These are phyloP conservation scores for Blastobotrys buckinghamii DNA, from an alignment of 1,139 yeast species.

Conservation along the genomic window DNA sequence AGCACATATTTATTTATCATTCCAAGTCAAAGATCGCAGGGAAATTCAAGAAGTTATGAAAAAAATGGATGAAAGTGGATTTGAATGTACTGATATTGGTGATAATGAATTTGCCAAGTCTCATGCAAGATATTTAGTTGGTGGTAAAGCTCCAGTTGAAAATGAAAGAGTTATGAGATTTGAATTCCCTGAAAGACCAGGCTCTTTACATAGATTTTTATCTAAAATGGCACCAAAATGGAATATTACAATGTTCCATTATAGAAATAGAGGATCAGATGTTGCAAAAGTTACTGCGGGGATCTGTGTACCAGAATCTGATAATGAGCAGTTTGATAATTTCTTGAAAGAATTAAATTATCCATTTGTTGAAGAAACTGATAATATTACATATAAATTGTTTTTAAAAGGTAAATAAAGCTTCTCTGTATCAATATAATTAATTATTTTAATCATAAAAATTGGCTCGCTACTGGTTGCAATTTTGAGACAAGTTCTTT, in stretches of 20 bases:
- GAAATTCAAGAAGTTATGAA: conserved; percentile 44
- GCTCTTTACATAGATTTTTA: conserved; percentile 79
- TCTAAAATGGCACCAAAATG: conserved; percentile 66
- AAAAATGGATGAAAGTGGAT: conserved; percentile 37
- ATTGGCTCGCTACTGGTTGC: not conserved
- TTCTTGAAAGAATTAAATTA: conserved; percentile 73
- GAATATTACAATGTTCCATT: conserved; percentile 92
- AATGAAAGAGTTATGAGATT: conserved; percentile 76
- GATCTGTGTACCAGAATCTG: conserved; percentile 71
- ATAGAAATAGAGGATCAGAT: conserved; percentile 95
- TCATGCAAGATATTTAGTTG: conserved; percentile 93
- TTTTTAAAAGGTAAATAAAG: conserved; percentile 40
- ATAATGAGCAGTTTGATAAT: conserved; percentile 54
- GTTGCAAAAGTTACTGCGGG: conserved; percentile 91
- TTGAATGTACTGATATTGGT: conserved; percentile 69
- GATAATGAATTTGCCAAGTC: conserved; percentile 92
- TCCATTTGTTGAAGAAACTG: conserved; percentile 73
- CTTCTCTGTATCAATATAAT: too few relatives aligned
- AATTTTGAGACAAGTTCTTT: not conserved
- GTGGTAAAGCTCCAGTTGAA: conserved; percentile 67
- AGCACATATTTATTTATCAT: conserved; percentile 84
- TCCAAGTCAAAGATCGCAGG: conserved; percentile 66
- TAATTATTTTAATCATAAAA: too few relatives aligned
- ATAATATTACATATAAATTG: conserved; percentile 73
- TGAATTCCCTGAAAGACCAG: conserved; percentile 97